Conservation (phyloP, 2,329 filamentous ascomycete genomes). For the Penicillium sp. region DNA sequence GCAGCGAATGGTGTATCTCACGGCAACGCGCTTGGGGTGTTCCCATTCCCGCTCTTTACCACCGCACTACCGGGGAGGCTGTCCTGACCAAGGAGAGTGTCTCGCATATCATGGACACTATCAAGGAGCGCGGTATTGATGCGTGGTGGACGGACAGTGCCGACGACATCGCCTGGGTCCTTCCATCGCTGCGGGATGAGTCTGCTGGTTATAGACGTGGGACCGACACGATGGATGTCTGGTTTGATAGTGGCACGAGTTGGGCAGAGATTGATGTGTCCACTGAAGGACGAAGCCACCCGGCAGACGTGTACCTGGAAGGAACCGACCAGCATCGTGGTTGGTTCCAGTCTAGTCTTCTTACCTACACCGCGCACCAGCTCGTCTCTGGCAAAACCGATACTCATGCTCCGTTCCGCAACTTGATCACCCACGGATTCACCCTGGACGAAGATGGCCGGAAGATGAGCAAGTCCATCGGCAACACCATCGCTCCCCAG, state of each 20-base stretch:
- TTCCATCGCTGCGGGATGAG: slow-evolving; percentile 60
- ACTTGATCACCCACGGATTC: slow-evolving; percentile 93
- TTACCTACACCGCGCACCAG: slow-evolving; percentile 75
- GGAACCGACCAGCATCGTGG: slow-evolving; percentile 95
- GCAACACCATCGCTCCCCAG: slow-evolving; percentile 80
- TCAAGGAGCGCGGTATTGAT: slow-evolving; percentile 79
- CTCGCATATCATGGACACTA: slow-evolving; percentile 79
- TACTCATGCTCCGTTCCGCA: slow-evolving; percentile 73
- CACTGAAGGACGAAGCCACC: slow-evolving; percentile 33
- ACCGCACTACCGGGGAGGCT: slow-evolving; percentile 68
- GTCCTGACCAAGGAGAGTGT: slow-evolving; percentile 80
- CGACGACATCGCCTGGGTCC: slow-evolving; percentile 79
- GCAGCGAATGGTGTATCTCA: slow-evolving; percentile 98
- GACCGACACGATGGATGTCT: slow-evolving; percentile 97
- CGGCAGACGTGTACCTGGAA: slow-evolving; percentile 87
- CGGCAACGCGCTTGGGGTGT: slow-evolving; percentile 95
- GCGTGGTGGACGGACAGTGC: slow-evolving; percentile 89
- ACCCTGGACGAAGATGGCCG: slow-evolving; percentile 86
- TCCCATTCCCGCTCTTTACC: slow-evolving; percentile 89
- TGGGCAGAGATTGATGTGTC: slow-evolving; percentile 66
- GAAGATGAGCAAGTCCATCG: slow-evolving; percentile 98
- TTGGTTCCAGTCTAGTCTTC: slow-evolving; percentile 96
- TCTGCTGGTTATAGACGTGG: slow-evolving; percentile 68
- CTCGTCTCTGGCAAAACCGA: slow-evolving; percentile 39
- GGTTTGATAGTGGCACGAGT: slow-evolving; percentile 97